Evolutionary conservation across 169 alveolate genomes (phyloP).

Genomic region (Cryptosporidium tyzzeri): DNA sequence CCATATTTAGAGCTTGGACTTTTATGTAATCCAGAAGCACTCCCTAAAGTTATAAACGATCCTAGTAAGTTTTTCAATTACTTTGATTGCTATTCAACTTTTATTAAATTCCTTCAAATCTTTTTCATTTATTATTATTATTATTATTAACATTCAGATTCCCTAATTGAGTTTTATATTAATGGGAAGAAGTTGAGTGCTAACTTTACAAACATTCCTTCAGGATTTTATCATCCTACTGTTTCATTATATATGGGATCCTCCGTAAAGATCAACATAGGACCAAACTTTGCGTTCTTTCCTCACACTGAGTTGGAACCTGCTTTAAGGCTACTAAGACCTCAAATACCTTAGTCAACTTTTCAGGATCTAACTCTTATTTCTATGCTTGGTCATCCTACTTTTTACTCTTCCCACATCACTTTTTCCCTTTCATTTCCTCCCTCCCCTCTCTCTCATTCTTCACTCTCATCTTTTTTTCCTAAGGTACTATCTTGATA

Average conservation of each 20-base stretch:
- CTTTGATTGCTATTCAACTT: neutral
- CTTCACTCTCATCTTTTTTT: neutral
- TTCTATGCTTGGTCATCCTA: neutral
- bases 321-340: neutral
- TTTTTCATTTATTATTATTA: neutral
- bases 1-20: slow-evolving; percentile 79
- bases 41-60: slow-evolving; percentile 31
- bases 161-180: slow-evolving; percentile 81
- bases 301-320: slow-evolving; percentile 47
- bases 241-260: slow-evolving; percentile 85
- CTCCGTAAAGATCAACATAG: slow-evolving; percentile 81
- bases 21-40: slow-evolving; percentile 54
- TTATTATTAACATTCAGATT: slow-evolving; percentile 36
- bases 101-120: neutral
- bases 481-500: neutral
- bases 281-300: slow-evolving; percentile 83
- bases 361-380: neutral
- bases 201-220: slow-evolving; percentile 68
- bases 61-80: slow-evolving; percentile 23
- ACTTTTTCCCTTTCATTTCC: neutral
- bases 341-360: slow-evolving; percentile 1
- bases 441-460: neutral
- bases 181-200: slow-evolving; percentile 79
- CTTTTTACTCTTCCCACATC: neutral
- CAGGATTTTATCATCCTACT: slow-evolving; percentile 86